These are phyloP conservation scores for Cyphellophora attinorum DNA, from an alignment of 2,329 filamentous ascomycete species.

Conservation along the genomic window DNA sequence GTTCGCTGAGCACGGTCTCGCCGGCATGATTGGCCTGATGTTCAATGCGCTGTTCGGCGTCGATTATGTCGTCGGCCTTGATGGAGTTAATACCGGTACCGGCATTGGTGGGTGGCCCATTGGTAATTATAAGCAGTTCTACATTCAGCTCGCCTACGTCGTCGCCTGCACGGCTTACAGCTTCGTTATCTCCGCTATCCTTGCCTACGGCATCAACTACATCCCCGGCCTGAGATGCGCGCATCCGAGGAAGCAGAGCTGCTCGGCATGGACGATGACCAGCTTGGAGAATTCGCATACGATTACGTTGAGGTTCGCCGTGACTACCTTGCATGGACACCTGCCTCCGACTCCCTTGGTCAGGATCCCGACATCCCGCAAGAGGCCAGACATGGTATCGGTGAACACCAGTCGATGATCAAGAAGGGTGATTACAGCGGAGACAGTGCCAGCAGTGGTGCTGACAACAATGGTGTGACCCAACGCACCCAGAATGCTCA, in stretches of 20 bases:
- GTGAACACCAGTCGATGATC: conserved; percentile 53
- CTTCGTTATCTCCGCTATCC: conserved; percentile 58
- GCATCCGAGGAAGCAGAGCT: conserved; percentile 59
- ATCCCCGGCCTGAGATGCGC: conserved; percentile 62
- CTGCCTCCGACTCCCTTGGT: conserved; percentile 28
- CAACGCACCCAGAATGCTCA: conserved; percentile 6
- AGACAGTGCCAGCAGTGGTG: neutral
- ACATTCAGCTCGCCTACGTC: conserved; percentile 61
- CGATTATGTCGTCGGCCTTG: conserved; percentile 63
- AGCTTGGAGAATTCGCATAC: conserved; percentile 42
- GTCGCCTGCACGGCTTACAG: conserved; percentile 56
- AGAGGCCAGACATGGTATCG: conserved; percentile 50
- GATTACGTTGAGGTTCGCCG: conserved; percentile 43
- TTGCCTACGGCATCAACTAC: conserved; percentile 62
- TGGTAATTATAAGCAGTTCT: conserved; percentile 60
- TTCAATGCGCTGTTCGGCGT: conserved; percentile 70
- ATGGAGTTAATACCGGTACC: conserved; percentile 48
- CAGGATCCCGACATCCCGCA: conserved; percentile 44
- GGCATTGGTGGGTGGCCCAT: conserved; percentile 59
- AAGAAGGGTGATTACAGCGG: conserved; percentile 23
- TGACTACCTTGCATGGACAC: conserved; percentile 42
- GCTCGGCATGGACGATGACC: conserved; percentile 49
- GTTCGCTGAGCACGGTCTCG: conserved; percentile 80
- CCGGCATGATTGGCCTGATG: conserved; percentile 71
- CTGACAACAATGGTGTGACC: neutral